These are phyloP conservation scores for Oxyria digyna DNA, from an alignment of 148 eudicot species.

Conservation along the genomic window DNA sequence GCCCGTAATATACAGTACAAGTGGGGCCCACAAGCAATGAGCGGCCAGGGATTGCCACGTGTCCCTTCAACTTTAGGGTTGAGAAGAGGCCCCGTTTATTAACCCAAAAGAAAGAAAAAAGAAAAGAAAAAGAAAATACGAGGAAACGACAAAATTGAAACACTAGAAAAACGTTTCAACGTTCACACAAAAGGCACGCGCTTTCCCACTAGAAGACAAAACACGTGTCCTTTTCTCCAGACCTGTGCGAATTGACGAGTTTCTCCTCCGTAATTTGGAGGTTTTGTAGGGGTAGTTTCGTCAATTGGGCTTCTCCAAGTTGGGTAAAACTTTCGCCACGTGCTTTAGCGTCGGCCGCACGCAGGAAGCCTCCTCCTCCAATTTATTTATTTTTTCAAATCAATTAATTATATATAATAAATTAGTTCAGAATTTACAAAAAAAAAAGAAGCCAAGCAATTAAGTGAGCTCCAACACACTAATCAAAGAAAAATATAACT, in stretches of 20 bases:
- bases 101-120: background rate
- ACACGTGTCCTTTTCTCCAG: conserved; percentile 16
- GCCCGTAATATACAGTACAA: background rate
- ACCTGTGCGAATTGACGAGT: background rate
- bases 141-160: background rate
- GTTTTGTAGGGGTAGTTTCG: conserved; percentile 12
- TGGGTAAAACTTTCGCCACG: conserved; percentile 21
- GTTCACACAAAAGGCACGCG: conserved; percentile 17
- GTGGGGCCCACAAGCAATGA: background rate
- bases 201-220: conserved; percentile 21
- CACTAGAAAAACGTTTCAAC: background rate
- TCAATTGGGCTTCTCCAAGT: background rate
- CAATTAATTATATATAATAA: too few relatives aligned
- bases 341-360: conserved; percentile 41
- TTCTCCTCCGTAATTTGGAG: conserved; percentile 4
- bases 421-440: too few relatives aligned
- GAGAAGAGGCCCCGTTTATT: background rate
- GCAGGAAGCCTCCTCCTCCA: conserved; percentile 13
- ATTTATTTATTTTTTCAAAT: background rate
- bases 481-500: background rate
- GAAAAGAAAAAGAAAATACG: background rate
- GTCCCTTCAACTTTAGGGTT: background rate
- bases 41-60: conserved; percentile 1
- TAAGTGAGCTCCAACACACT: too few relatives aligned
- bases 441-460: too few relatives aligned